These are phyloP conservation scores for Penicillium sp. DNA, from an alignment of 2,329 filamentous ascomycete genomes.

Conservation along the genomic window DNA sequence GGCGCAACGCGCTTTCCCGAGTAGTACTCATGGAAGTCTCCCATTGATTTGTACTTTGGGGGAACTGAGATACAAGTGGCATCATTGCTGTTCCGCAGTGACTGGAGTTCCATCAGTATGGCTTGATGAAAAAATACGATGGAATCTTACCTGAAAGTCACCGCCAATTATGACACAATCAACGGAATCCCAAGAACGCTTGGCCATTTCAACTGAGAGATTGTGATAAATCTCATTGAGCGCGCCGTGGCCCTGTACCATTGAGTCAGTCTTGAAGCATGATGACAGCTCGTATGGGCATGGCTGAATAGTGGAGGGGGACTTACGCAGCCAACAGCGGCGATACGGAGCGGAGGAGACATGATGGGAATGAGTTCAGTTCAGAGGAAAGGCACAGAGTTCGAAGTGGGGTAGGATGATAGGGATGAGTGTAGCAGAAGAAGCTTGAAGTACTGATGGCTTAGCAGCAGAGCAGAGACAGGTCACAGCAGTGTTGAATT, in stretches of 20 bases:
- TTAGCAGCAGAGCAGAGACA: not conserved
- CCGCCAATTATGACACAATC: constrained; percentile 94
- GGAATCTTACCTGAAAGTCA: constrained; percentile 74
- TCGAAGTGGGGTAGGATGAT: constrained; percentile 9
- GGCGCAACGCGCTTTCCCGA: constrained; percentile 74
- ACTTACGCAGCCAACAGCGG: constrained; percentile 82
- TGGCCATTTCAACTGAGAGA: constrained; percentile 66
- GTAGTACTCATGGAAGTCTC: constrained; percentile 95
- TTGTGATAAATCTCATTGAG: constrained; percentile 89
- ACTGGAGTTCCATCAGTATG: constrained; percentile 47
- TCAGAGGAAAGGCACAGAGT: constrained; percentile 1
- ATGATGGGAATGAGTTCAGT: not conserved
- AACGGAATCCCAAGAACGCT: constrained; percentile 75
- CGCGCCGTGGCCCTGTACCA: constrained; percentile 69
- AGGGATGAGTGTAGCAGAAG: not conserved
- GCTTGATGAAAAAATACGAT: constrained; percentile 6
- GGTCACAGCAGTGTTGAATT: not conserved
- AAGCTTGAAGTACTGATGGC: not conserved
- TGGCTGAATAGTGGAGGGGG: not conserved
- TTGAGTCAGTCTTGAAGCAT: not conserved
- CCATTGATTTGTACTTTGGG: constrained; percentile 79
- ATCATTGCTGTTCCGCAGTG: constrained; percentile 85
- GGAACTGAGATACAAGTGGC: constrained; percentile 88
- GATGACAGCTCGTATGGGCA: not conserved
- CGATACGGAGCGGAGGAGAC: constrained; percentile 61